Evolutionary conservation across 768 basidiomycete genomes (phyloP), one percentile per base, ranked within the genome.

Genomic region (Pleurotus giganteus): DNA sequence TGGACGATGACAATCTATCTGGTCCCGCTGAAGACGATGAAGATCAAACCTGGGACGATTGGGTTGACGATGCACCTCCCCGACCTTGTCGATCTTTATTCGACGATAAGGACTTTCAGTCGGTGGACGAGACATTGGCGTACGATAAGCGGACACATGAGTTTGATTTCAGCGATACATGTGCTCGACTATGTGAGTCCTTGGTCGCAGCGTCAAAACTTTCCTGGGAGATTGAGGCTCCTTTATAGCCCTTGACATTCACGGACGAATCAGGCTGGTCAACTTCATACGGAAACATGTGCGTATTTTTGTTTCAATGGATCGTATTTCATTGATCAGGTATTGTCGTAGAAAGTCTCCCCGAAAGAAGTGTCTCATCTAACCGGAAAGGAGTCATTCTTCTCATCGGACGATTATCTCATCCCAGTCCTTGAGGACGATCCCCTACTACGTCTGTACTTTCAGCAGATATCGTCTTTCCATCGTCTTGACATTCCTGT

Each of bases 231-330:
- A 29, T 42, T 29, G 26, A 42, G n/a, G n/a, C n/a, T n/a, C n/a
- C n/a, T n/a, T n/a, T n/a, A 24, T 58, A 92, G 90, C 74, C 0
- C 73, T 95, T 34, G 94, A 96, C 66, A 83, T 87, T 58, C 86
- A 93, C 69, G 81, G 82, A 53, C 79, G 89, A 17, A 86, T 93
- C 61, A 82, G 90, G 45, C 71, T 97, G 47, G 84, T 97, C 70
- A 97, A 97, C 67, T 90, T 81, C 69, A 92, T 96, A 64, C 75
- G 94, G 55, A 88, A 82, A 70, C 80, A 83, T 69, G 92, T 91
- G 28, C 21, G 68, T 21, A 23, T 28, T 45, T 34, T 57, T 26
- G 63, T 54, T 11, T 44, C 49, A 19, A 13, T 55, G 24, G 17
- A 19, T 17, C 6, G 15, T 26, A 44, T 53, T 49, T 15, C 47